These are phyloP conservation scores for Chaetoscypha palmicola DNA, from an alignment of 2,329 filamentous ascomycete genomes.

Conservation along the genomic window DNA sequence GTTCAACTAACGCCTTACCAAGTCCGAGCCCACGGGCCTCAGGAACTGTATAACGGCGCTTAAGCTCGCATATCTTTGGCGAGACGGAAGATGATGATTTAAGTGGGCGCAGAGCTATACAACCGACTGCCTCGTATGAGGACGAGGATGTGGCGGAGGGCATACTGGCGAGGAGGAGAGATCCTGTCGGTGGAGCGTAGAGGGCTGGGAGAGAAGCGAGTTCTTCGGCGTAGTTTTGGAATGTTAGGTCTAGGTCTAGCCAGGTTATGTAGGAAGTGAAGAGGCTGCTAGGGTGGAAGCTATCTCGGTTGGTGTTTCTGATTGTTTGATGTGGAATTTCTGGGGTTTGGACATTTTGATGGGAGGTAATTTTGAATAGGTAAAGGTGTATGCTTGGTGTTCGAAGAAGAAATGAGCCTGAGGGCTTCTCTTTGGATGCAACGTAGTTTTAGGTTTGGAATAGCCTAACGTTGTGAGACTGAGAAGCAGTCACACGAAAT, in stretches of 20 bases:
- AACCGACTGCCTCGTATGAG: conserved; percentile 35
- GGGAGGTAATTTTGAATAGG: no score
- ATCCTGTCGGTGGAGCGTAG: conserved; percentile 41
- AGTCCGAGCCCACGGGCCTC: conserved; percentile 42
- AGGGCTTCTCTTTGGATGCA: no score
- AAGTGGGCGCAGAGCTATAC: conserved; percentile 42
- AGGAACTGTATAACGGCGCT: conserved; percentile 47
- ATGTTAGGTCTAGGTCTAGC: conserved; percentile 47
- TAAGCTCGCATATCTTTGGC: conserved; percentile 41
- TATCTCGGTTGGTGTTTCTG: conserved; percentile 37
- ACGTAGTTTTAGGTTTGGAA: no score
- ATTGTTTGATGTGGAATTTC: conserved; percentile 33
- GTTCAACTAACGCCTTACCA: conserved; percentile 40
- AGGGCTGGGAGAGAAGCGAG: conserved; percentile 46
- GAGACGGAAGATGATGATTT: conserved; percentile 5
- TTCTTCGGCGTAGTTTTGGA: conserved; percentile 48
- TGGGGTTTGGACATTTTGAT: no score
- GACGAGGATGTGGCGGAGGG: neutral
- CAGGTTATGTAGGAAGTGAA: conserved; percentile 38
- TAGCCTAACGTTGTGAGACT: no score
- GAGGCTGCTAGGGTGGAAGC: conserved; percentile 35
- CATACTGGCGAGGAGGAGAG: conserved; percentile 39
- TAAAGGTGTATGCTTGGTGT: no score
- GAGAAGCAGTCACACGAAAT: no score
- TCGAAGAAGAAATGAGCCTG: no score